These are phyloP conservation scores for Stachybotrys elegans DNA, from an alignment of 2,329 filamentous ascomycete genomes.

Conservation along the genomic window DNA sequence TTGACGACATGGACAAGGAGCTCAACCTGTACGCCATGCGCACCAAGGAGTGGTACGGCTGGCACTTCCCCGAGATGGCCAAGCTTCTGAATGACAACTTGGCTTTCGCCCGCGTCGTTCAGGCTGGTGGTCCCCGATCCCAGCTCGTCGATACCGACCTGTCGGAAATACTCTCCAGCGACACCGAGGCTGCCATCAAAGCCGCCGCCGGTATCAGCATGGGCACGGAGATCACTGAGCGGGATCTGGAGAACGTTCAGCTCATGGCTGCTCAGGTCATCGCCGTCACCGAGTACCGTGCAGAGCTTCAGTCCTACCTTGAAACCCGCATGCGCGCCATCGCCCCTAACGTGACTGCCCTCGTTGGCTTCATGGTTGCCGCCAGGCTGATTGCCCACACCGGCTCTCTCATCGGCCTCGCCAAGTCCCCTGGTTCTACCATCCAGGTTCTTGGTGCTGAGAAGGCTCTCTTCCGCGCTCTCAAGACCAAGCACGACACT, in stretches of 20 bases:
- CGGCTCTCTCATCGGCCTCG: slow-evolving; percentile 88
- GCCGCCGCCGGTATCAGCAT: slow-evolving; percentile 93
- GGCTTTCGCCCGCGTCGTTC: slow-evolving; percentile 83
- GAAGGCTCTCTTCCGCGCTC: slow-evolving; percentile 94
- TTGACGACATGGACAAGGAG: slow-evolving; percentile 98
- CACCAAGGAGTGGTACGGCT: slow-evolving; percentile 99
- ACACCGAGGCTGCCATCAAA: slow-evolving; percentile 89
- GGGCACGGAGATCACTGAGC: slow-evolving; percentile 92
- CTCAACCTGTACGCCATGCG: slow-evolving; percentile 98
- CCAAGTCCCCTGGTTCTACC: slow-evolving; percentile 91
- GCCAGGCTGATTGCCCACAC: slow-evolving; percentile 92
- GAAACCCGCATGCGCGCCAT: slow-evolving; percentile 94
- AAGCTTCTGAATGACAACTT: slow-evolving; percentile 97
- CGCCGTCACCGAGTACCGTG: slow-evolving; percentile 83
- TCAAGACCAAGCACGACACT: slow-evolving; percentile 99
- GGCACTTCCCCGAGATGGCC: slow-evolving; percentile 98
- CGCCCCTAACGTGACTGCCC: slow-evolving; percentile 88
- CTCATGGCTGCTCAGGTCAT: slow-evolving; percentile 91
- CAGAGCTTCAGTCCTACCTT: slow-evolving; percentile 83
- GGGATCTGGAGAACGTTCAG: slow-evolving; percentile 91
- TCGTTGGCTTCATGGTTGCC: slow-evolving; percentile 90
- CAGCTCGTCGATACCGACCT: slow-evolving; percentile 74
- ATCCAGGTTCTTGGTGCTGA: slow-evolving; percentile 98
- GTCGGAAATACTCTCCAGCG: slow-evolving; percentile 87
- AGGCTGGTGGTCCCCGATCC: slow-evolving; percentile 83